Evolutionary conservation across 2,329 filamentous ascomycete species (phyloP).

Genomic region (Helicocarpus griseus): DNA sequence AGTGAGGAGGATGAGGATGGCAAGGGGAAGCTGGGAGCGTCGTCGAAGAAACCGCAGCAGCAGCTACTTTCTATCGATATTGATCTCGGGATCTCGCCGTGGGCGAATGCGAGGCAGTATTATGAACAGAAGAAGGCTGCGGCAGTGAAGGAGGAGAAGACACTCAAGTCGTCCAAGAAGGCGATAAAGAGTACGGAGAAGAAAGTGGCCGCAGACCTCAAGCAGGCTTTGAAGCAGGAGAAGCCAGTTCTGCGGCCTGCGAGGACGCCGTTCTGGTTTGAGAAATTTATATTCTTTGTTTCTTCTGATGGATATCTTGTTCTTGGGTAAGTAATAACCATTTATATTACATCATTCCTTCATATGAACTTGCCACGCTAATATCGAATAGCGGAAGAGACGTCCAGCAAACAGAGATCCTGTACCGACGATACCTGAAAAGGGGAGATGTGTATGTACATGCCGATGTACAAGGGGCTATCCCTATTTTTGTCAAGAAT

Average conservation of each 20-base stretch:
- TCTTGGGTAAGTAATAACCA: constrained; percentile 48
- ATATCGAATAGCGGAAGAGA: constrained; percentile 55
- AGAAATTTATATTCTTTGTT: constrained; percentile 93
- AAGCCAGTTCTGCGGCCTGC: constrained; percentile 78
- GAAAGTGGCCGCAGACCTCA: constrained; percentile 77
- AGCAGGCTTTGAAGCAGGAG: constrained; percentile 81
- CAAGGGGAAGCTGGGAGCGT: constrained; percentile 16
- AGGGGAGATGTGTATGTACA: constrained; percentile 90
- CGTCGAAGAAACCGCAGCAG: constrained; percentile 15
- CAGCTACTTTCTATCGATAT: constrained; percentile 65
- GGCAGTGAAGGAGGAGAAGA: constrained; percentile 79
- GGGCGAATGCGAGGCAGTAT: constrained; percentile 83
- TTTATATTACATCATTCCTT: background rate
- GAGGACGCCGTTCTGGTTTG: constrained; percentile 83
- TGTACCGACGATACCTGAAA: constrained; percentile 78
- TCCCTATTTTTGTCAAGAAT: constrained; percentile 86
- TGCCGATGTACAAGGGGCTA: constrained; percentile 75
- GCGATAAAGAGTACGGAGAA: constrained; percentile 84
- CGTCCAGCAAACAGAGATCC: constrained; percentile 75
- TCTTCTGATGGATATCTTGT: constrained; percentile 93
- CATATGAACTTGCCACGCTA: background rate
- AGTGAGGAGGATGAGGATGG: constrained; percentile 22
- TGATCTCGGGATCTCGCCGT: constrained; percentile 70
- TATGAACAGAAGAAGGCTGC: constrained; percentile 82
- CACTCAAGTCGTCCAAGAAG: constrained; percentile 65